Evolutionary conservation across 176 grass and related monocot genomes (phyloP).

Genomic region (Zoysia pacifica): DNA sequence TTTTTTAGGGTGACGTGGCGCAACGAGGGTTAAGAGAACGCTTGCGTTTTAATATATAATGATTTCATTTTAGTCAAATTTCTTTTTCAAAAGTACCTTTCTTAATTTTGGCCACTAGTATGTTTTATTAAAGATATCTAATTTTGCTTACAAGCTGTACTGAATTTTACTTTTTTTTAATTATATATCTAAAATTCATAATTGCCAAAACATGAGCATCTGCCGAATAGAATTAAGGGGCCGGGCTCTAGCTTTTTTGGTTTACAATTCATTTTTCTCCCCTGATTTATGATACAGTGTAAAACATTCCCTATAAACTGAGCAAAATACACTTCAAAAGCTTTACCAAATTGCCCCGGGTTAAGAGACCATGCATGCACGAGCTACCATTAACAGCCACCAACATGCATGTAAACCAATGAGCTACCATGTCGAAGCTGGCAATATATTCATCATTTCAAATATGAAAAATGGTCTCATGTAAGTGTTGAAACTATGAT

Average conservation of each 20-base stretch:
- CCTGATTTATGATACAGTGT: too few species aligned
- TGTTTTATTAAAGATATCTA: background rate
- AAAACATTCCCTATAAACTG: too few species aligned
- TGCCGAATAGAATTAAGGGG: too few species aligned
- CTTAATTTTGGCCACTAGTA: background rate
- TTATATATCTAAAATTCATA: background rate
- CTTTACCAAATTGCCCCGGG: too few species aligned
- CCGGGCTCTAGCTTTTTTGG: too few species aligned
- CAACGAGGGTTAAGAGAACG: too few species aligned
- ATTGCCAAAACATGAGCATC: background rate
- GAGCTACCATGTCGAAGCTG: background rate
- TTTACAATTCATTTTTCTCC: too few species aligned
- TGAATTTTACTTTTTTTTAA: background rate
- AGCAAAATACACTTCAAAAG: too few species aligned
- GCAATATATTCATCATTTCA: background rate
- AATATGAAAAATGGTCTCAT: background rate
- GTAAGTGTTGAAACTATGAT: background rate
- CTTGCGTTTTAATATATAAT: too few species aligned
- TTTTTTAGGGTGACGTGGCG: too few species aligned
- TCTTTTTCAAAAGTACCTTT: background rate
- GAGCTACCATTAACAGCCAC: background rate
- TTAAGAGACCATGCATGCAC: background rate
- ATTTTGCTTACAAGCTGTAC: background rate
- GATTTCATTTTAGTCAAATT: too few species aligned
- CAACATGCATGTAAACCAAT: constrained; percentile 7